Conservation (phyloP, 2,329 filamentous ascomycete genomes). For the Trichoderma sp. region DNA sequence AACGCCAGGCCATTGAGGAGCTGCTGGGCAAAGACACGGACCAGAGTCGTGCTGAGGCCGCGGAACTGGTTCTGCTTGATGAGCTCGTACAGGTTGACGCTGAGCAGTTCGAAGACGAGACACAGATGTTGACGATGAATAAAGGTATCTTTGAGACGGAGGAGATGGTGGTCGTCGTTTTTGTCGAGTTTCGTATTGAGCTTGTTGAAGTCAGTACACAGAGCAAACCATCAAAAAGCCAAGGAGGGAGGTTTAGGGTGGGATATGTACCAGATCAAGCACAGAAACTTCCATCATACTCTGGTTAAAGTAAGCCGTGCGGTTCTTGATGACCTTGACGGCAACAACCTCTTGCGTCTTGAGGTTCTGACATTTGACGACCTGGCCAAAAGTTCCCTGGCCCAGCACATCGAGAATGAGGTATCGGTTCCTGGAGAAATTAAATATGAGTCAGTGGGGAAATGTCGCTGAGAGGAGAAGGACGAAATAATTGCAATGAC, state of each 20-base stretch:
- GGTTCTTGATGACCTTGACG: conserved; percentile 98
- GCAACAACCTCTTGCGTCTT: conserved; percentile 98
- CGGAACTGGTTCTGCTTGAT: conserved; percentile 99
- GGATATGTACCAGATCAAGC: conserved; percentile 81
- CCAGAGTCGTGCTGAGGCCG: conserved; percentile 92
- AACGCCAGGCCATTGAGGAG: conserved; percentile 88
- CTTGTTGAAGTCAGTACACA: conserved; percentile 48
- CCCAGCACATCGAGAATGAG: conserved; percentile 95
- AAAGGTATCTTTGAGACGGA: conserved; percentile 95
- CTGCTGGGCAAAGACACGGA: conserved; percentile 97
- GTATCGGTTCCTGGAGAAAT: conserved; percentile 75
- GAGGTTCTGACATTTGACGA: conserved; percentile 97
- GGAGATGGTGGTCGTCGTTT: conserved; percentile 95
- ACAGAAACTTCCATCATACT: conserved; percentile 99
- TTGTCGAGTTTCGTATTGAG: conserved; percentile 99
- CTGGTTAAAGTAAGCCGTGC: conserved; percentile 98
- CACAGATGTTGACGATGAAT: conserved; percentile 97
- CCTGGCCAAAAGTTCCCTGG: conserved; percentile 96
- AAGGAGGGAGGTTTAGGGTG: not conserved
- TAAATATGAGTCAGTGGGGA: not conserved
- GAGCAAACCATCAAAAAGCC: not conserved
- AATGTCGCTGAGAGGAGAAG: too few species aligned
- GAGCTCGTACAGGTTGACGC: conserved; percentile 96
- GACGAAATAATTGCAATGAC: conserved; percentile 37
- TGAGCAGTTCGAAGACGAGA: conserved; percentile 92